Percentiles rank a stretch among this genome's conserved stretches.
phyloP scores from a whole-genome alignment of 805 yeast species.

The Barnettozyma botsteinii region DNA sequence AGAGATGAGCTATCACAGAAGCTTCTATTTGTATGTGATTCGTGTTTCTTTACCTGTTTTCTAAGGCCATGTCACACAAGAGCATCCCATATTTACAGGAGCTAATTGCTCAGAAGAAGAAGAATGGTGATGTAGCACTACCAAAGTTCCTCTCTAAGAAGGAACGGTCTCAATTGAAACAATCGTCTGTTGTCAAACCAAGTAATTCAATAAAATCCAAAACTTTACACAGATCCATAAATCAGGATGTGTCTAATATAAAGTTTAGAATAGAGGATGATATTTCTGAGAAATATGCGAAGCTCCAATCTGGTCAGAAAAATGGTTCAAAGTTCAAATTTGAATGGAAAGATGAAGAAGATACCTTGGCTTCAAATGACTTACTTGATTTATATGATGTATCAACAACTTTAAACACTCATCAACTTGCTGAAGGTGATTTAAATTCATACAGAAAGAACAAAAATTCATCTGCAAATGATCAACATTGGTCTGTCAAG shows the following conservation, averaged over 20 bases:
- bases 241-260: too few relatives aligned
- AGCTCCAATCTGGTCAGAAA: neutral
- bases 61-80: slow-evolving; percentile 4
- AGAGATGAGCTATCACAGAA: neutral
- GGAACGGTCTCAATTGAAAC: slow-evolving; percentile 35
- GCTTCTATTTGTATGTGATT: too few relatives aligned
- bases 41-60: neutral
- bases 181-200: neutral
- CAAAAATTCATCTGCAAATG: slow-evolving; percentile 21
- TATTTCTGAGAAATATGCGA: slow-evolving; percentile 4
- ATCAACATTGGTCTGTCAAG: slow-evolving; percentile 63
- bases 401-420: neutral
- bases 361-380: slow-evolving; percentile 44
- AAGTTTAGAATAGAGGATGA: slow-evolving; percentile 1
- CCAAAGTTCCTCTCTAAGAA: slow-evolving; percentile 42
- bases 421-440: neutral
- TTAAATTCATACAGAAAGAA: neutral
- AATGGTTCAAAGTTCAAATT: slow-evolving; percentile 45
- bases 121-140: slow-evolving; percentile 16
- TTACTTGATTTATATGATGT: slow-evolving; percentile 18
- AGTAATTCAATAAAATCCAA: neutral
- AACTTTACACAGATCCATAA: too few relatives aligned
- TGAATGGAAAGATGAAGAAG: slow-evolving; percentile 66
- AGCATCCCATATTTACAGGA: slow-evolving; percentile 35
- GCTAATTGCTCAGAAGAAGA: slow-evolving; percentile 26